Percentiles rank a stretch among this genome's conserved stretches.
Evolutionary conservation across 805 yeast genomes (phyloP).

Genomic region (Lachancea sp.): DNA sequence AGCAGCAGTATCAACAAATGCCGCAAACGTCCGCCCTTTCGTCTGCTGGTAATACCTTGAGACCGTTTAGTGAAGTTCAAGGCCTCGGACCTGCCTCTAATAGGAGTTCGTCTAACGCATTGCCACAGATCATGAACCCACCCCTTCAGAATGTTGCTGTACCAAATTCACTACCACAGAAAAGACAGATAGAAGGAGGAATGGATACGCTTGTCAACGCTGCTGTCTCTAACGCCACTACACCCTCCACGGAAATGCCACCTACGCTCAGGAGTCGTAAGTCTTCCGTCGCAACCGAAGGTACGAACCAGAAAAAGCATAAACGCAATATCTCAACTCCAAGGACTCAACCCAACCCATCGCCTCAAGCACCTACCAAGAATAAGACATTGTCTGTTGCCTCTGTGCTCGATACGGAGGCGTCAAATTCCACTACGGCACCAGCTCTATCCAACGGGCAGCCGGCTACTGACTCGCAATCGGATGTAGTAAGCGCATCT

Average conservation of each 20-base stretch:
- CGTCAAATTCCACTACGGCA: too few species aligned
- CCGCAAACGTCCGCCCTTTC: neutral
- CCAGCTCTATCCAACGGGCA: too few species aligned
- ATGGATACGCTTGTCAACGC: slow-evolving; percentile 29
- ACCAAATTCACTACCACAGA: slow-evolving; percentile 21
- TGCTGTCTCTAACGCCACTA: slow-evolving; percentile 9
- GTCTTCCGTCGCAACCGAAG: slow-evolving; percentile 6
- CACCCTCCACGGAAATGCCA: slow-evolving; percentile 1
- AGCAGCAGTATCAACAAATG: slow-evolving; percentile 4
- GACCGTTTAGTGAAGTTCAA: slow-evolving; percentile 4
- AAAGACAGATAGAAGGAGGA: slow-evolving; percentile 28
- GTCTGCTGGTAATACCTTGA: slow-evolving; percentile 1
- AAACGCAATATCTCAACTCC: slow-evolving; percentile 3
- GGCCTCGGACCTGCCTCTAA: slow-evolving; percentile 1
- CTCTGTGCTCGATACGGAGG: neutral
- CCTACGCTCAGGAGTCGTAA: neutral
- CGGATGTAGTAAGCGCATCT: neutral
- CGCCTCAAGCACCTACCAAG: neutral
- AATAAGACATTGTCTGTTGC: neutral
- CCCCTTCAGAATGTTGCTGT: slow-evolving; percentile 1
- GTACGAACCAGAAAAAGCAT: slow-evolving; percentile 7
- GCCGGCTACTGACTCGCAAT: neutral
- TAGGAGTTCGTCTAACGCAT: slow-evolving; percentile 1
- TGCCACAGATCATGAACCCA: slow-evolving; percentile 8
- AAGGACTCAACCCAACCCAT: neutral